These are phyloP conservation scores for Trichoderma breve DNA, from an alignment of 2,329 filamentous ascomycete species.

Conservation along the genomic window DNA sequence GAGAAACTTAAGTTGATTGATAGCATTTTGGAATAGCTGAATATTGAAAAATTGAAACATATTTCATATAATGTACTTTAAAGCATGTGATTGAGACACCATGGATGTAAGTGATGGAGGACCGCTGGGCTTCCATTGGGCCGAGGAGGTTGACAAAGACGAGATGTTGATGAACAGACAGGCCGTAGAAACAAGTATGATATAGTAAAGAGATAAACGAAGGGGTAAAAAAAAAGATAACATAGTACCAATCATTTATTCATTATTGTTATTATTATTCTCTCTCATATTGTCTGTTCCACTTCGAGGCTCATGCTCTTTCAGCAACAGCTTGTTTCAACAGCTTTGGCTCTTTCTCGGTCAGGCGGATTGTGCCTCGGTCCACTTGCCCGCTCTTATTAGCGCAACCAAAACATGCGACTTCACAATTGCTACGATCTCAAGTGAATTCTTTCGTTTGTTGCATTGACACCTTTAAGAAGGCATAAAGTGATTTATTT, in stretches of 20 bases:
- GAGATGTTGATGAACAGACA: not conserved
- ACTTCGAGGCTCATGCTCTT: not conserved
- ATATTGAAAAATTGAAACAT: not conserved
- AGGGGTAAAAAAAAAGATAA: not conserved
- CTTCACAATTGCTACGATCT: not conserved
- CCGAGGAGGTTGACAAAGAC: not conserved
- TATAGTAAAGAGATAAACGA: not conserved
- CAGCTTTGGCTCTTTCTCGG: not conserved
- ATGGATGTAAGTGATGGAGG: not conserved
- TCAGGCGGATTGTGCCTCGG: constrained; percentile 5
- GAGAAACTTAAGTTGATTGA: not conserved
- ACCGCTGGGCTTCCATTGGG: not conserved
- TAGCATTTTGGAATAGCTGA: not conserved
- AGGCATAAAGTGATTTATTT: not conserved
- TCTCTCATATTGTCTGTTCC: too few species aligned
- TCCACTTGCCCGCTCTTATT: not conserved
- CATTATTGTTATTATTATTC: not conserved
- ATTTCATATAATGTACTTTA: not conserved
- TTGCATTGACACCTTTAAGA: not conserved
- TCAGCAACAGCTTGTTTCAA: not conserved
- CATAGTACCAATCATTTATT: not conserved
- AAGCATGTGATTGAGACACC: not conserved
- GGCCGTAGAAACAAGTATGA: not conserved
- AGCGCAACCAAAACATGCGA: constrained; percentile 2
- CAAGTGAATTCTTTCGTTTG: not conserved